A percentile compares a stretch with the other conserved stretches of the same genome.
These are phyloP conservation scores for Vittaforma corneae DNA, from an alignment of 371 early-diverging fungal genomes.

Conservation along the genomic window DNA sequence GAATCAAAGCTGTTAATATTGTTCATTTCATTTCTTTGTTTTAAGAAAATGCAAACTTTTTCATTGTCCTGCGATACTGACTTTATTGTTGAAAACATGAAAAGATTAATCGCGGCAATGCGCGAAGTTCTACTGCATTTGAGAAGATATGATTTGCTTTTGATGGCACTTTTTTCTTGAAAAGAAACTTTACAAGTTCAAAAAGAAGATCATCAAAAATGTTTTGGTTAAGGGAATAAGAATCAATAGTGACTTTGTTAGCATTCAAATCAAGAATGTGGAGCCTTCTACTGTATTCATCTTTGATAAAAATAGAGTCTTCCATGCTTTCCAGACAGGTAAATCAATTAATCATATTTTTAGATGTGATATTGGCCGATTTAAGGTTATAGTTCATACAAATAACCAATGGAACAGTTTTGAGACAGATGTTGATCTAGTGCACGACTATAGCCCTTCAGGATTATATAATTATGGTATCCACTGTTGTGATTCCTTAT, in stretches of 20 bases:
- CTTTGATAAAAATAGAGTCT: no score
- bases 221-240: neutral
- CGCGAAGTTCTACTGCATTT: constrained; percentile 27
- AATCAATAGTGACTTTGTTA: no score
- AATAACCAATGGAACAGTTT: neutral
- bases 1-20: constrained; percentile 34
- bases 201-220: constrained; percentile 9
- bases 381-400: no score
- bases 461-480: constrained; percentile 26
- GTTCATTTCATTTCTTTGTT: constrained; percentile 17
- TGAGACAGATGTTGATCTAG: neutral
- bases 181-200: constrained; percentile 14
- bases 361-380: no score
- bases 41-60: constrained; percentile 24
- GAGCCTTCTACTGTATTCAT: no score
- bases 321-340: no score
- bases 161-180: constrained; percentile 8
- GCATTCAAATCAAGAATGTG: no score
- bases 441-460: neutral
- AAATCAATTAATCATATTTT: no score
- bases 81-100: constrained; percentile 44
- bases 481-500: constrained; percentile 15
- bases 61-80: constrained; percentile 43
- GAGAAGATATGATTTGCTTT: constrained; percentile 9
- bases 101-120: constrained; percentile 40